Conservation (phyloP, 352 stramenopile genomes). For the Phytophthora brassicae region DNA sequence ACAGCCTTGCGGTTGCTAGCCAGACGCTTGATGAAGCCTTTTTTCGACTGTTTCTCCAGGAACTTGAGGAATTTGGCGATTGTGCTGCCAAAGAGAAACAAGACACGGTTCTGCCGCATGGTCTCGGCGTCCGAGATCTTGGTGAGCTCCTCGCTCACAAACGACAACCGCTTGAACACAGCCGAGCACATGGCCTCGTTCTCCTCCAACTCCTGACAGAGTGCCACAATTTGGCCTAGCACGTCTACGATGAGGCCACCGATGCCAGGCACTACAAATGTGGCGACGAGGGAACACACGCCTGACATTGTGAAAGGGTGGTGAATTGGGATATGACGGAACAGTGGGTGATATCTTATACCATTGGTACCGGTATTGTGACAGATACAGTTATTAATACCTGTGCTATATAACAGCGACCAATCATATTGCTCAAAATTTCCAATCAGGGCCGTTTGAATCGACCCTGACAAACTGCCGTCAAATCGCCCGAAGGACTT, state of each 20-base stretch:
- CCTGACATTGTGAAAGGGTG: constrained; percentile 10
- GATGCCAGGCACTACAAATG: constrained; percentile 22
- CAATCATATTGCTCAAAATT: too few species aligned
- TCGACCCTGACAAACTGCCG: too few species aligned
- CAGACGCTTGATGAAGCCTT: constrained; percentile 25
- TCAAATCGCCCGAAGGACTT: too few species aligned
- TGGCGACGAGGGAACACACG: constrained; percentile 28
- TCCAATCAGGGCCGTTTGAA: too few species aligned
- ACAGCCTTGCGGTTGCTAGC: constrained; percentile 30
- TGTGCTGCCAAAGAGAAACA: constrained; percentile 24
- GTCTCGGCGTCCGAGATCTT: constrained; percentile 27
- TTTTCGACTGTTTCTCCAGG: constrained; percentile 25
- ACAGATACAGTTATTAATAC: too few species aligned
- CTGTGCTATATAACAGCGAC: too few species aligned
- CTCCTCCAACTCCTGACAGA: constrained; percentile 36
- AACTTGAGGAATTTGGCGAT: constrained; percentile 28
- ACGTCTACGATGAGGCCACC: constrained; percentile 24
- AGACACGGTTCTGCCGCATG: constrained; percentile 24
- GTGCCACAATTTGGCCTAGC: constrained; percentile 20
- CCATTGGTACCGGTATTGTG: too few species aligned
- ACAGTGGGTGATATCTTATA: too few species aligned
- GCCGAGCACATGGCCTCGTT: constrained; percentile 30
- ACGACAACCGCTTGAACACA: constrained; percentile 21
- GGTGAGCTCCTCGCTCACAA: constrained; percentile 23
- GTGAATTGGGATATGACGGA: too few species aligned